These are phyloP conservation scores for Blastomyces percursus DNA, from an alignment of 2,329 filamentous ascomycete genomes.

Conservation along the genomic window DNA sequence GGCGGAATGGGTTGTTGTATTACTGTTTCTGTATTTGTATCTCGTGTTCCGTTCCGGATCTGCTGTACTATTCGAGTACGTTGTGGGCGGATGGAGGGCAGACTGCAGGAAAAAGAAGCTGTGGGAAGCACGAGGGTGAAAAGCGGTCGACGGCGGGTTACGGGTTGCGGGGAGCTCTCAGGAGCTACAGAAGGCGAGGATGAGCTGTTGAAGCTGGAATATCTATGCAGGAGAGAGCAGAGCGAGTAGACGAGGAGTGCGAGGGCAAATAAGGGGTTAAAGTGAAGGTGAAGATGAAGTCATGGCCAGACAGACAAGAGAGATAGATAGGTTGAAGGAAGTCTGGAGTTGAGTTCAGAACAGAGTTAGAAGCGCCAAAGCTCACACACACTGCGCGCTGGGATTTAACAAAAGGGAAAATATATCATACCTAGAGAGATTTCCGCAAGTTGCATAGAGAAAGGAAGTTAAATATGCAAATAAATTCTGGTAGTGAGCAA, in stretches of 20 bases:
- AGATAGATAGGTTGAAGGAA: neutral
- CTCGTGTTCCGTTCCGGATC: neutral
- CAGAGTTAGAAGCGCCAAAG: too few species aligned
- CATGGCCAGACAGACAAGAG: too few species aligned
- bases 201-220: slow-evolving; percentile 1
- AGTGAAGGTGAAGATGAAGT: neutral
- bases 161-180: neutral
- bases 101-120: neutral
- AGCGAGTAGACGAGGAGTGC: neutral
- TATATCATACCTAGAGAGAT: too few species aligned
- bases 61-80: neutral
- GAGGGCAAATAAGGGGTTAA: too few species aligned
- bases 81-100: neutral
- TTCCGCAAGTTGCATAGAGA: neutral
- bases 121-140: neutral
- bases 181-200: neutral
- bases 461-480: neutral
- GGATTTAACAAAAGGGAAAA: too few species aligned
- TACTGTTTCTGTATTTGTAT: neutral
- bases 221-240: neutral
- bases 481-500: neutral
- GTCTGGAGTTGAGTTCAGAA: too few species aligned
- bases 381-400: too few species aligned
- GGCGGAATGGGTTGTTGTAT: neutral
- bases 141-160: neutral